phyloP scores from a whole-genome alignment of 345 rosid species.

The Trapa bicornis region DNA sequence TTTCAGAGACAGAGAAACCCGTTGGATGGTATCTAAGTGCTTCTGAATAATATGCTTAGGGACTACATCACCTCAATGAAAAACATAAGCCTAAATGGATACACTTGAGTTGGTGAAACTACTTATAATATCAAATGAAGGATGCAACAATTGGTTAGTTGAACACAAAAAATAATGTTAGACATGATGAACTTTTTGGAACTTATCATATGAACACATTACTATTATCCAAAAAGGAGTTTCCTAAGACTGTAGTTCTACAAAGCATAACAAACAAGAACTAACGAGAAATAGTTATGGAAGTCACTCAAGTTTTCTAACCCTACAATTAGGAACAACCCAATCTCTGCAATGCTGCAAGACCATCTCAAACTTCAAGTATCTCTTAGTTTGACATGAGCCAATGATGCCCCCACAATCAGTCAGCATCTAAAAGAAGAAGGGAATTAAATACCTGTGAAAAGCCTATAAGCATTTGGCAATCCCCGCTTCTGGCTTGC shows the following conservation, averaged over 20 bases:
- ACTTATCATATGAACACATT: background rate
- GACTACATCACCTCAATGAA: background rate
- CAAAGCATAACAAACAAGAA: background rate
- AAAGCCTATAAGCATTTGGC: constrained; percentile 67
- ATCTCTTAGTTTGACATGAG: background rate
- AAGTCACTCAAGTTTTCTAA: background rate
- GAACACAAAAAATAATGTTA: background rate
- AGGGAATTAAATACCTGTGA: constrained; percentile 42
- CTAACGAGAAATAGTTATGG: background rate
- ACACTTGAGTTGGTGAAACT: background rate
- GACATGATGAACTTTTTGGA: background rate
- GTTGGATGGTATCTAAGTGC: background rate
- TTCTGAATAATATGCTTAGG: no score
- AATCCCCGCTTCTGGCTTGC: constrained; percentile 68
- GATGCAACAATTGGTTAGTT: background rate
- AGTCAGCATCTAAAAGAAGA: background rate
- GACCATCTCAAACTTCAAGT: background rate
- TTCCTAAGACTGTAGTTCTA: background rate
- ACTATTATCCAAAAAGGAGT: background rate
- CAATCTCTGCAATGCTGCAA: background rate
- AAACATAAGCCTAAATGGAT: background rate
- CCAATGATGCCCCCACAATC: background rate
- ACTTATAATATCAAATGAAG: background rate
- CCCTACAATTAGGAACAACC: background rate
- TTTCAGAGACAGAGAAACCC: constrained; percentile 12